These are phyloP conservation scores for Pseudofabraea citricarpa DNA, from an alignment of 2,329 filamentous ascomycete genomes.

Conservation along the genomic window DNA sequence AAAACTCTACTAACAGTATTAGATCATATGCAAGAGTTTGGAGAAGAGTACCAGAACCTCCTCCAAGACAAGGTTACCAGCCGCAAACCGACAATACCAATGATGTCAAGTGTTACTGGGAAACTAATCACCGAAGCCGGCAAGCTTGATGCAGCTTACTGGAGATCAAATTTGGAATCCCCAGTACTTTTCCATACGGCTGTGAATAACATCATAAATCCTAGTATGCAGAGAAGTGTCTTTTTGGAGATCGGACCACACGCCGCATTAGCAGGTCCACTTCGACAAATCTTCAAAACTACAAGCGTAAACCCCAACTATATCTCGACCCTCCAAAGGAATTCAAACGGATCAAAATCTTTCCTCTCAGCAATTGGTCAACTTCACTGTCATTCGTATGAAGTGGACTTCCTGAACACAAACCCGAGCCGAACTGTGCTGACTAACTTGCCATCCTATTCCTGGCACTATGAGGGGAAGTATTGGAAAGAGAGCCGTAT, in stretches of 20 bases:
- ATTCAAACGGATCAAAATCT: not conserved
- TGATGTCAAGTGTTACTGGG: conserved; percentile 9
- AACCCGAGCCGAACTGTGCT: conserved; percentile 25
- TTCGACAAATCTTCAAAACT: conserved; percentile 11
- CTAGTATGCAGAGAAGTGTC: conserved; percentile 5
- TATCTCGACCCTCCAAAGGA: conserved; percentile 3
- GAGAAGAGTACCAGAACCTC: not conserved
- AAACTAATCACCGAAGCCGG: conserved; percentile 3
- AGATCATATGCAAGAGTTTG: conserved; percentile 1
- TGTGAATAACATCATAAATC: not conserved
- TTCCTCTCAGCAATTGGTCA: conserved; percentile 6
- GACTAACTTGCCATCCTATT: conserved; percentile 33
- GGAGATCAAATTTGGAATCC: conserved; percentile 38
- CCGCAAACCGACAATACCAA: conserved; percentile 2
- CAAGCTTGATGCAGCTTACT: conserved; percentile 32
- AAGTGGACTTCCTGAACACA: conserved; percentile 5
- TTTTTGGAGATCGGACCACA: conserved; percentile 30
- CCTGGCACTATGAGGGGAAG: conserved; percentile 40
- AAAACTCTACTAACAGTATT: conserved; percentile 5
- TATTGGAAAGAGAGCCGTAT: conserved; percentile 3
- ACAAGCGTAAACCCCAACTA: not conserved
- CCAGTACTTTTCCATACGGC: conserved; percentile 33
- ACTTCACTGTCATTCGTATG: conserved; percentile 3
- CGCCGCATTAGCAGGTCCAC: conserved; percentile 24
- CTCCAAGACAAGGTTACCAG: not conserved